Percentiles rank a stretch among this genome's conserved stretches.
These are phyloP conservation scores for Rhizopogon hawkerae DNA, from an alignment of 1,284 basidiomycete genomes.

Conservation along the genomic window DNA sequence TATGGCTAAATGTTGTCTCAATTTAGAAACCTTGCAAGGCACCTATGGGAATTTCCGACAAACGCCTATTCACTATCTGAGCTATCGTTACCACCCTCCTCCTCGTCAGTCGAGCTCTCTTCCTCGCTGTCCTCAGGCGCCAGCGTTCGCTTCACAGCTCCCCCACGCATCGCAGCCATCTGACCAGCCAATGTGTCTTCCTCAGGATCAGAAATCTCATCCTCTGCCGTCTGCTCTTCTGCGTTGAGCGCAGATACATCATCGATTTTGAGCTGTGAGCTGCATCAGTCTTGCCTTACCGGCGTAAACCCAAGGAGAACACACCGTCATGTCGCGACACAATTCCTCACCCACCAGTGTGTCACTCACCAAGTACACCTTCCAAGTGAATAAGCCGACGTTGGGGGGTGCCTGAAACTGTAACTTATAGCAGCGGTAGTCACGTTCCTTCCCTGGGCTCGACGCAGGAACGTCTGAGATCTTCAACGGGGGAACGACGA, in stretches of 20 bases:
- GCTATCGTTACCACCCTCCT: conserved; percentile 16
- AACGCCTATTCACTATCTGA: conserved; percentile 23
- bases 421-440: conserved; percentile 79
- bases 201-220: conserved; percentile 94
- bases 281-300: not conserved
- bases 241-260: conserved; percentile 50
- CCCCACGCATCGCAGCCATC: conserved; percentile 96
- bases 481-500: conserved; percentile 87
- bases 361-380: conserved; percentile 79
- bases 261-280: conserved; percentile 73
- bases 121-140: conserved; percentile 42
- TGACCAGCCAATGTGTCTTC: conserved; percentile 95
- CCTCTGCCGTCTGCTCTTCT: conserved; percentile 63
- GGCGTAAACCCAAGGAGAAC: conserved; percentile 17
- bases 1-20: too few species aligned
- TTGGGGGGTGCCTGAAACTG: conserved; percentile 93
- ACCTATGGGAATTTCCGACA: too few species aligned
- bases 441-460: conserved; percentile 45
- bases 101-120: conserved; percentile 29
- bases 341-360: conserved; percentile 83
- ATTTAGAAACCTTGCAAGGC: too few species aligned
- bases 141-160: conserved; percentile 63
- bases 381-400: conserved; percentile 85
- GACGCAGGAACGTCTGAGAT: conserved; percentile 75
- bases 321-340: conserved; percentile 61